Evolutionary conservation across 1,284 basidiomycete genomes (phyloP).

Genomic region (Cutaneotrichosporon cavernicola): DNA sequence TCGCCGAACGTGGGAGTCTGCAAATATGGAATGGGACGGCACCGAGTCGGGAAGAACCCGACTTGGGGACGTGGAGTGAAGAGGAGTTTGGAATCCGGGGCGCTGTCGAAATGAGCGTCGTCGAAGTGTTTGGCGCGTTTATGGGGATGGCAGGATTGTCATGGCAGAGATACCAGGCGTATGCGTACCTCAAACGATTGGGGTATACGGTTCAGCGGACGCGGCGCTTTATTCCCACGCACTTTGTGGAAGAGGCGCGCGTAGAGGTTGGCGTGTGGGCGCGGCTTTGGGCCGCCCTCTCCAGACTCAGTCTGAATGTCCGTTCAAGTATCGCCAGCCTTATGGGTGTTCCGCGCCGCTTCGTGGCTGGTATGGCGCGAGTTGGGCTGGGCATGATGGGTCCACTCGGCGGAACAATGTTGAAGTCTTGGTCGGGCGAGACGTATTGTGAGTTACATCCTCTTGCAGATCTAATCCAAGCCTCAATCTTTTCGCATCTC

Average conservation of each 20-base stretch:
- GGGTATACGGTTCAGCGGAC: conserved; percentile 81
- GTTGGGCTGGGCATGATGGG: background rate
- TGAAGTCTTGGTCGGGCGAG: conserved; percentile 21
- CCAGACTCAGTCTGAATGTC: too few species aligned
- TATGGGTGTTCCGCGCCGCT: too few species aligned
- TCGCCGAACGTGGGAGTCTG: conserved; percentile 81
- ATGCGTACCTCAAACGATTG: conserved; percentile 83
- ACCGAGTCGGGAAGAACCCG: conserved; percentile 26
- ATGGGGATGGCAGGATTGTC: conserved; percentile 74
- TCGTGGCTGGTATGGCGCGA: background rate
- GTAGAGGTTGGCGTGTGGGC: background rate
- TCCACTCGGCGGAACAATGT: background rate
- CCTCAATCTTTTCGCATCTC: conserved; percentile 66
- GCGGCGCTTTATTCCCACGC: conserved; percentile 42
- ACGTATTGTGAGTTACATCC: conserved; percentile 33
- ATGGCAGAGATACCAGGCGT: conserved; percentile 88
- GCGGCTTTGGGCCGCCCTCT: background rate
- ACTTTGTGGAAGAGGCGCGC: conserved; percentile 24
- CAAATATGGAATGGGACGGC: conserved; percentile 68
- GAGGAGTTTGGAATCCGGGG: conserved; percentile 68
- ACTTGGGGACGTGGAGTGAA: conserved; percentile 43
- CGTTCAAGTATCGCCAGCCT: too few species aligned
- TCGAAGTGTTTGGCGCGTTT: conserved; percentile 82
- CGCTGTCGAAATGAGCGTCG: conserved; percentile 89
- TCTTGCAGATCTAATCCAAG: conserved; percentile 50